A percentile compares a stretch with the other conserved stretches of the same genome.
Conservation (phyloP, 2,329 filamentous ascomycete species). For the Didymella pinodella region DNA sequence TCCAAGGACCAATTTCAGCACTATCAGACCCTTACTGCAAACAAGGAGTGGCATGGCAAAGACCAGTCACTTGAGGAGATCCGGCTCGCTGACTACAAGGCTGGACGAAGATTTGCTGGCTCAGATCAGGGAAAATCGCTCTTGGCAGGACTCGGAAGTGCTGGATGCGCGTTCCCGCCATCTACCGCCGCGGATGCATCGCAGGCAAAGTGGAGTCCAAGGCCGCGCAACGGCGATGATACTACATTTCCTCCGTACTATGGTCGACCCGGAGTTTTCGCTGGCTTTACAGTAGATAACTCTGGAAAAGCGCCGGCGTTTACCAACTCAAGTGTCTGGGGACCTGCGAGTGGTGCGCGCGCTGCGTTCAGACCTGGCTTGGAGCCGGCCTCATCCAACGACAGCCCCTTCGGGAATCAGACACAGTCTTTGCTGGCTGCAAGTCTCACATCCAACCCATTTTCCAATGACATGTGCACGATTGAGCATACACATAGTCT, state of each 20-base stretch:
- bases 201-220: background rate
- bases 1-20: constrained; percentile 5
- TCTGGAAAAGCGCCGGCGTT: background rate
- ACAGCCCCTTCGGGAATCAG: background rate
- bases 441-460: no score
- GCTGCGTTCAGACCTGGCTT: background rate
- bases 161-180: background rate
- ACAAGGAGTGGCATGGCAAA: background rate
- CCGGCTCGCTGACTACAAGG: constrained; percentile 21
- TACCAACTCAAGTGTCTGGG: background rate
- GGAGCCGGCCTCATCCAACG: background rate
- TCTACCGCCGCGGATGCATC: background rate
- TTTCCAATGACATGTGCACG: no score
- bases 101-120: constrained; percentile 6
- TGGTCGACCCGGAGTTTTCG: background rate
- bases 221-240: background rate
- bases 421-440: no score
- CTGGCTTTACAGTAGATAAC: background rate
- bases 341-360: no score
- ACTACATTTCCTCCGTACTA: background rate
- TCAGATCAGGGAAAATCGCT: background rate
- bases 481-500: no score
- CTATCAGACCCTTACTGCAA: constrained; percentile 25
- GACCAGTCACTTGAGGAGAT: constrained; percentile 32
- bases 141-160: background rate